Evolutionary conservation across 1,284 basidiomycete genomes (phyloP).

Genomic region (Irpex sp.): DNA sequence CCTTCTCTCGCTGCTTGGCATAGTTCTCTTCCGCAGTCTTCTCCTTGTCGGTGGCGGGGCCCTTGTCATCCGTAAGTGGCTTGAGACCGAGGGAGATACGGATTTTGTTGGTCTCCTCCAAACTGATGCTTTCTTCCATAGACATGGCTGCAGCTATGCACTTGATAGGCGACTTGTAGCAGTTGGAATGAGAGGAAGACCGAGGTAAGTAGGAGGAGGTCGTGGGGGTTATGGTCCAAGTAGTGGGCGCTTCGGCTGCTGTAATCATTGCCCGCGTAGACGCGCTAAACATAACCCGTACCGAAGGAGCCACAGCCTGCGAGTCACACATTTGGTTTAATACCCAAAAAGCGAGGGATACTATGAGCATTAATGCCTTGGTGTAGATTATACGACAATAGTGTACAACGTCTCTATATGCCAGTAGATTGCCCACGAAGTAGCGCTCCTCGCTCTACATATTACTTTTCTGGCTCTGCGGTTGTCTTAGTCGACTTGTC

Average conservation of each 20-base stretch:
- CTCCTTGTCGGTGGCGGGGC: conserved; percentile 63
- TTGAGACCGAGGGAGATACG: conserved; percentile 92
- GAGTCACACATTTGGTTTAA: too few species aligned
- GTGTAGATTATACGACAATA: not conserved
- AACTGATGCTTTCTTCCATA: conserved; percentile 84
- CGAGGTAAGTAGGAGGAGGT: not conserved
- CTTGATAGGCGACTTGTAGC: not conserved
- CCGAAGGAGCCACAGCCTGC: too few species aligned
- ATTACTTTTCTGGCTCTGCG: not conserved
- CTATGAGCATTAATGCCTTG: not conserved
- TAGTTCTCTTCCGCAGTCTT: conserved; percentile 85
- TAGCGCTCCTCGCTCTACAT: not conserved
- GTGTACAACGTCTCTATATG: not conserved
- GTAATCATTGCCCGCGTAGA: not conserved
- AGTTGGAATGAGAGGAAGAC: not conserved
- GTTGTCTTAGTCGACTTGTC: conserved; percentile 6
- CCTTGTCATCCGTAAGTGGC: conserved; percentile 78
- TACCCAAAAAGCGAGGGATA: not conserved
- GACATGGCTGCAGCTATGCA: conserved; percentile 34
- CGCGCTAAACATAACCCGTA: too few species aligned
- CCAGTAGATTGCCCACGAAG: not conserved
- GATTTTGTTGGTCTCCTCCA: conserved; percentile 98
- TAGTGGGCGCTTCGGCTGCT: not conserved
- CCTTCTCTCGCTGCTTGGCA: conserved; percentile 61
- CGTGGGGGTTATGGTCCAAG: not conserved